phyloP scores from a whole-genome alignment of 192 early-diverging fungal species.

The Phlyctochytrium arcticum region DNA sequence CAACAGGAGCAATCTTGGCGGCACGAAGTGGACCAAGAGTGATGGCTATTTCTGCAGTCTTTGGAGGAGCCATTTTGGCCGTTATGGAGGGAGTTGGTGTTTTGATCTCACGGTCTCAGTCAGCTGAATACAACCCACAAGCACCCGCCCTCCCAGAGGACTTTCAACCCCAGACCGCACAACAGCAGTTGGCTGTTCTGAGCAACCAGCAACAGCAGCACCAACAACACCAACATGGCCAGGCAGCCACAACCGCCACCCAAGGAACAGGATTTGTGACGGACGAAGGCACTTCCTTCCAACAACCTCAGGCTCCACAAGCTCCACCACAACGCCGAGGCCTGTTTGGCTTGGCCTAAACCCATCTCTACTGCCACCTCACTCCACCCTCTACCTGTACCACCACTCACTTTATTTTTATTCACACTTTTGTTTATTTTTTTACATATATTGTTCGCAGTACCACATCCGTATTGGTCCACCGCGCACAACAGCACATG shows the following conservation, averaged over 20 bases:
- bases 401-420: too few relatives aligned
- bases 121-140: slow-evolving; percentile 26
- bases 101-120: slow-evolving; percentile 60
- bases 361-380: too few relatives aligned
- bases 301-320: not conserved
- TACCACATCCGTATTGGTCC: too few relatives aligned
- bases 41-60: slow-evolving; percentile 78
- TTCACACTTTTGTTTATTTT: too few relatives aligned
- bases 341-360: slow-evolving; percentile 16
- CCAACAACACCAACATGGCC: too few relatives aligned
- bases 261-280: not conserved
- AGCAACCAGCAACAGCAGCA: not conserved
- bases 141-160: slow-evolving; percentile 20
- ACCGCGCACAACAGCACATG: too few relatives aligned
- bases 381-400: too few relatives aligned
- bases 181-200: slow-evolving; percentile 17
- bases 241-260: not conserved
- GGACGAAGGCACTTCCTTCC: too few relatives aligned
- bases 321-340: slow-evolving; percentile 10
- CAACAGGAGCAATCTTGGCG: slow-evolving; percentile 93
- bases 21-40: slow-evolving; percentile 79
- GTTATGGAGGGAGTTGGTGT: slow-evolving; percentile 94
- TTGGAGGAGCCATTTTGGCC: slow-evolving; percentile 90
- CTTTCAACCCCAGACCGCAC: slow-evolving; percentile 18
- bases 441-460: too few relatives aligned